Evolutionary conservation across 495 filamentous ascomycete genomes (phyloP), one percentile per base, ranked within the genome.

Genomic region (Aspergillus panamensis): DNA sequence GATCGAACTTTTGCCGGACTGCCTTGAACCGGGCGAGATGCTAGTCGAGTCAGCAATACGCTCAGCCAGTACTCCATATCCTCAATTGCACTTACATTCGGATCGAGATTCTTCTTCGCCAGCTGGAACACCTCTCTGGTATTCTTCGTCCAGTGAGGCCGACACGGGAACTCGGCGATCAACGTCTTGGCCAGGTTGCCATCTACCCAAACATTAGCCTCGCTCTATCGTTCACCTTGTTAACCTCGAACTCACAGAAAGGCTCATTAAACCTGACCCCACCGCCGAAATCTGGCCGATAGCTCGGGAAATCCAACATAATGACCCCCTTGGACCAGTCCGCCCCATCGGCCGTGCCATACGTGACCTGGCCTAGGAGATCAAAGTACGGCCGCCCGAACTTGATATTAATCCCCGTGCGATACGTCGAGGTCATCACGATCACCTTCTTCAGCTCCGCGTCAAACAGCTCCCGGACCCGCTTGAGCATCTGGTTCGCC

Each of bases 61-160:
- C 25, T 55, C n/a, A 48, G 40, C 6, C 10, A 0, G 17, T 8
- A 4, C 10, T n/a, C 42, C 5, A 50, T 9, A 16, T 19, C 10
- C 10, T 3, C 3, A 8, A 17, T 9, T 21, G 6, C 42, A 33
- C 51, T 45, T 32, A 60, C 58, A 44, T 60, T 44, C 4, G 58
- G 58, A 51, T 60, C 58, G 1, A 60, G 44, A 43, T 60, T 55
- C 29, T 55, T 55, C 7, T n/a, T 43, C 0, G 58, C 51, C 44
- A 60, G 12, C 12, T 51, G 20, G 25, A 60, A 60, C 4, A 60
- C 58, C 2, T 60, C 58, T 4, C 58, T 30, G 5, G 51, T 60
- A 25, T 60, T 60, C 51, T 60, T 60, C 7, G 58, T 60, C 58
- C 58, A 60, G n/a, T 60, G 58, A 14, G 58, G 58, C 1, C 58